Conservation (phyloP, 1,284 basidiomycete species). For the Testicularia cyperi region DNA sequence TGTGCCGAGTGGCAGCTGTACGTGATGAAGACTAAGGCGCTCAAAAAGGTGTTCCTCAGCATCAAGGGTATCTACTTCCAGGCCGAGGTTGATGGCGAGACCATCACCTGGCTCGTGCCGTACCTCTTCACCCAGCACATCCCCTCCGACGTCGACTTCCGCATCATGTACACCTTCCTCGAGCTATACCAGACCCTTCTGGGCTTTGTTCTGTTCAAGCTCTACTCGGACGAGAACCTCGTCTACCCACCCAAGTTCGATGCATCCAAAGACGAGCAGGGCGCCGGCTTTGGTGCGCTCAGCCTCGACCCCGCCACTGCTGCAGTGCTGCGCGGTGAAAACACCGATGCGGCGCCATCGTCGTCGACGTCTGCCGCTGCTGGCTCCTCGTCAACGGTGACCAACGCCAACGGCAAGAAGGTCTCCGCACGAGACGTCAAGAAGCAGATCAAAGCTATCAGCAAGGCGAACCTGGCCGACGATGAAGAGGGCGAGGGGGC, state of each 20-base stretch:
- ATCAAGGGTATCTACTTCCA: slow-evolving; percentile 99
- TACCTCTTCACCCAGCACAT: slow-evolving; percentile 97
- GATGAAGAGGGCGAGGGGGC: slow-evolving; percentile 31
- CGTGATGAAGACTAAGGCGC: slow-evolving; percentile 81
- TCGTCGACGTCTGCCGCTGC: slow-evolving; percentile 15
- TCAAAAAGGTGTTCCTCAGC: slow-evolving; percentile 90
- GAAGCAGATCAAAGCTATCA: slow-evolving; percentile 64
- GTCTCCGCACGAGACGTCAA: slow-evolving; percentile 63
- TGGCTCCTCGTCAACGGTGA: slow-evolving; percentile 26
- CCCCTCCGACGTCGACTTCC: slow-evolving; percentile 91
- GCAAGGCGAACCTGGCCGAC: slow-evolving; percentile 20
- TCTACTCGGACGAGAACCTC: slow-evolving; percentile 90
- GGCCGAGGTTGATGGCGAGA: slow-evolving; percentile 89
- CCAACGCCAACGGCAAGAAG: slow-evolving; percentile 59
- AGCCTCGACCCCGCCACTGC: slow-evolving; percentile 68
- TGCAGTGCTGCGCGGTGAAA: slow-evolving; percentile 46
- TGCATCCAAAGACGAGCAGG: slow-evolving; percentile 77
- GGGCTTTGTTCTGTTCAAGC: slow-evolving; percentile 94
- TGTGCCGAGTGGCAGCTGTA: slow-evolving; percentile 72
- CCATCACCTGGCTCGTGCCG: slow-evolving; percentile 92
- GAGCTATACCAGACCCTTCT: slow-evolving; percentile 97
- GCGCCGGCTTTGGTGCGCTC: slow-evolving; percentile 82
- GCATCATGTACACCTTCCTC: slow-evolving; percentile 97
- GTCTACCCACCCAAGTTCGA: slow-evolving; percentile 94
- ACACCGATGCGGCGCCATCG: slow-evolving; percentile 4